These are phyloP conservation scores for Pyrenula massariospora DNA, from an alignment of 495 filamentous ascomycete genomes.

Conservation along the genomic window DNA sequence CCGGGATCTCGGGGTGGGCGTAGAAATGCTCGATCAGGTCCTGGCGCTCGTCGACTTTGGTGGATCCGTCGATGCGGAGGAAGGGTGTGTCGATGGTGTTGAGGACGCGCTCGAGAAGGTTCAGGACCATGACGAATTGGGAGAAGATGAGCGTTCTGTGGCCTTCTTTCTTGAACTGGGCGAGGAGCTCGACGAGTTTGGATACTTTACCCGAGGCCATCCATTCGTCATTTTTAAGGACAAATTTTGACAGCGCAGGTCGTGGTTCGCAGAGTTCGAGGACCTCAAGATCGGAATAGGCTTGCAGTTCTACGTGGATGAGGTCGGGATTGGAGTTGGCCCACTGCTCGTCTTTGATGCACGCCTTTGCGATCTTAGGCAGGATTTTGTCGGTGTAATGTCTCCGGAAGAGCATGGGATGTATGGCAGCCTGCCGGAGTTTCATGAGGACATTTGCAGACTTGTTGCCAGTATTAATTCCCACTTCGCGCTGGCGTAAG, in stretches of 20 bases:
- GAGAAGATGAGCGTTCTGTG: constrained; percentile 84
- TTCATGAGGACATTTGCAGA: constrained; percentile 77
- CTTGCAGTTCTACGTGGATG: constrained; percentile 59
- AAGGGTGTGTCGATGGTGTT: constrained; percentile 62
- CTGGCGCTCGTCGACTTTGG: constrained; percentile 71
- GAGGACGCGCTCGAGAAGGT: constrained; percentile 76
- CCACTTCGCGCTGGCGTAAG: constrained; percentile 43
- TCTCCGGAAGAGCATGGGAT: constrained; percentile 75
- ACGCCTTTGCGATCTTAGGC: constrained; percentile 62
- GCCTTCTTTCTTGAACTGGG: constrained; percentile 63
- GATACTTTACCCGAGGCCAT: constrained; percentile 87
- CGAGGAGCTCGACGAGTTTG: constrained; percentile 60
- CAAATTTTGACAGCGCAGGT: constrained; percentile 57
- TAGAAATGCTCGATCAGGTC: constrained; percentile 79
- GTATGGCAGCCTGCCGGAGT: constrained; percentile 83
- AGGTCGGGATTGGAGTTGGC: constrained; percentile 47
- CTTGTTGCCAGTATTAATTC: constrained; percentile 41
- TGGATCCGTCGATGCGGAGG: constrained; percentile 75
- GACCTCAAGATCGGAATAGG: constrained; percentile 72
- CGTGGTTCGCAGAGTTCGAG: constrained; percentile 67
- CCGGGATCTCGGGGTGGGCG: constrained; percentile 62
- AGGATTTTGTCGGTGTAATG: constrained; percentile 65
- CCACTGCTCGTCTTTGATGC: constrained; percentile 53
- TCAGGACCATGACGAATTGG: constrained; percentile 82
- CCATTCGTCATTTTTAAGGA: constrained; percentile 67